A percentile compares a stretch with the other conserved stretches of the same genome.
These are phyloP conservation scores for Choricystis sp. DNA, from an alignment of 139 green algal species.

Conservation along the genomic window DNA sequence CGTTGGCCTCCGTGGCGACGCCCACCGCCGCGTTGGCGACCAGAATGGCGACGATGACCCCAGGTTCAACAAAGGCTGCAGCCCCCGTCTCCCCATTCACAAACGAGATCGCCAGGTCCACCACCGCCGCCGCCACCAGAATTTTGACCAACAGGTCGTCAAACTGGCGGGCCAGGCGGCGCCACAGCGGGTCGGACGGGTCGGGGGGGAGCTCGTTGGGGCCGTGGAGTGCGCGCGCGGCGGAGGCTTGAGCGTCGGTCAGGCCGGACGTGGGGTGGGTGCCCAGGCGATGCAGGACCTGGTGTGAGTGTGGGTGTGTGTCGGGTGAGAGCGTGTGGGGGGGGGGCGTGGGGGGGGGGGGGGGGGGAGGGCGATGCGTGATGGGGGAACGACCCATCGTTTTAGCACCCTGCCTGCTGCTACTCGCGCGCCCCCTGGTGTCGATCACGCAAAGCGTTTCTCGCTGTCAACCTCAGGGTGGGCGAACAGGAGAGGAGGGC, in stretches of 20 bases:
- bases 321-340: too few relatives aligned
- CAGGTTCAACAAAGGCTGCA: constrained; percentile 86
- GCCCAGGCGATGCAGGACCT: too few relatives aligned
- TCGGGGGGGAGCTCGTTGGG: constrained; percentile 81
- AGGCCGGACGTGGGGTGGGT: constrained; percentile 29
- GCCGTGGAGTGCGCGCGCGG: constrained; percentile 33
- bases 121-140: constrained; percentile 63
- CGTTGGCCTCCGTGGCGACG: constrained; percentile 96
- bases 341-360: too few relatives aligned
- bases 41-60: constrained; percentile 95
- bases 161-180: constrained; percentile 88
- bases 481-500: too few relatives aligned
- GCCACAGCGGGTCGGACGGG: constrained; percentile 61
- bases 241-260: constrained; percentile 25
- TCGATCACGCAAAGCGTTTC: too few relatives aligned
- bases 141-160: constrained; percentile 94
- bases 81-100: constrained; percentile 73
- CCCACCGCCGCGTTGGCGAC: constrained; percentile 95
- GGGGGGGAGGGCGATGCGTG: too few relatives aligned
- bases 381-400: too few relatives aligned
- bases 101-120: constrained; percentile 78
- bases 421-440: too few relatives aligned
- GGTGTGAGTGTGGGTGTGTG: too few relatives aligned
- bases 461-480: too few relatives aligned
- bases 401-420: too few relatives aligned